Conservation (phyloP, 73 alveolate genomes). For the Symbiodinium natans region DNA sequence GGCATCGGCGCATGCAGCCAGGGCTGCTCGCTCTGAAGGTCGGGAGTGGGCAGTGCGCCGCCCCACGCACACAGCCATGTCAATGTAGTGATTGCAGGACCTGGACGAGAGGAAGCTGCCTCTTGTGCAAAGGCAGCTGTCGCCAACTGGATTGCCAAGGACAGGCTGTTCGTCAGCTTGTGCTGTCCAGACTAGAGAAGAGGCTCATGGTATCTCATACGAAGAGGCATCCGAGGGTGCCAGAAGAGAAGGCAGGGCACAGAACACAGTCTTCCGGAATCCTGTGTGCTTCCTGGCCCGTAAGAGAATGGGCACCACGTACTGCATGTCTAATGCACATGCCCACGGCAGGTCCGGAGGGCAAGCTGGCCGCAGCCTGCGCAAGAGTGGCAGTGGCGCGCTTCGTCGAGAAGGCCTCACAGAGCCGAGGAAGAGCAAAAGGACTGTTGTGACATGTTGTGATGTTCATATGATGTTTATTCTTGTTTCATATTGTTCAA, state of each 20-base stretch:
- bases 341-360: constrained; percentile 34
- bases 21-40: neutral
- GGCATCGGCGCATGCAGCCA: neutral
- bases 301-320: too few species aligned
- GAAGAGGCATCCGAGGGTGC: neutral
- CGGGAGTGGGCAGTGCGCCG: neutral
- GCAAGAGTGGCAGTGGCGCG: constrained; percentile 87
- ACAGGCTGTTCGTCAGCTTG: neutral
- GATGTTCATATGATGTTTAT: too few species aligned
- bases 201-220: neutral
- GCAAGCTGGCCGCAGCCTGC: constrained; percentile 43
- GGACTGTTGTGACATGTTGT: neutral
- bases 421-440: neutral
- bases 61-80: neutral
- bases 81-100: neutral
- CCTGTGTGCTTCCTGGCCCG: too few species aligned
- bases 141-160: constrained; percentile 63
- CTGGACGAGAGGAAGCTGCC: constrained; percentile 36
- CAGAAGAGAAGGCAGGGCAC: neutral
- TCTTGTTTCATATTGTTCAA: too few species aligned
- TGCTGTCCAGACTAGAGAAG: too few species aligned
- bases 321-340: too few species aligned
- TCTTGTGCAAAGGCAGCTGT: constrained; percentile 38
- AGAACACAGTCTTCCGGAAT: neutral
- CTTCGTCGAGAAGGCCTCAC: constrained; percentile 37